These are phyloP conservation scores for Trebouxia sp. DNA, from an alignment of 139 green algal species.

Conservation along the genomic window DNA sequence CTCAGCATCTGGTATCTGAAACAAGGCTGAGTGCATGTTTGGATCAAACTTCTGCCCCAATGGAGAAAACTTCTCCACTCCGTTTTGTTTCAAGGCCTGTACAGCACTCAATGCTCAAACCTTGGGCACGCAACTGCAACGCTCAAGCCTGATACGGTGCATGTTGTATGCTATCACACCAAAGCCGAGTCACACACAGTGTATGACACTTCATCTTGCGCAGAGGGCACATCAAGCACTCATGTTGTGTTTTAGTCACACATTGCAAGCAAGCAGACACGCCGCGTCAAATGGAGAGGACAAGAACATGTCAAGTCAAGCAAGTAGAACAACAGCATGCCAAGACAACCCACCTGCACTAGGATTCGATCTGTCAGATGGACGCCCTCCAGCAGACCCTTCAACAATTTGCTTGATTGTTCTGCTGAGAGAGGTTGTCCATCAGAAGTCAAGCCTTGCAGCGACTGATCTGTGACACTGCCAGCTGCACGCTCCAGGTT, in stretches of 20 bases:
- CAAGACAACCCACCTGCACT: conserved; percentile 67
- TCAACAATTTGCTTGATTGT: conserved; percentile 59
- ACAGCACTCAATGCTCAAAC: too few relatives aligned
- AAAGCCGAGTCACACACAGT: too few relatives aligned
- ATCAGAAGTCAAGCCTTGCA: conserved; percentile 40
- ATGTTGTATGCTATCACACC: too few relatives aligned
- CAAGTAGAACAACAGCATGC: too few relatives aligned
- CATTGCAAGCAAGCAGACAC: too few relatives aligned
- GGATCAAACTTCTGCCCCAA: conserved; percentile 90
- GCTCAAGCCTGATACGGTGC: too few relatives aligned
- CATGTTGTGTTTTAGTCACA: too few relatives aligned
- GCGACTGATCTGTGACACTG: conserved; percentile 60
- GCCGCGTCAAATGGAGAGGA: too few relatives aligned
- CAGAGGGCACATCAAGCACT: too few relatives aligned
- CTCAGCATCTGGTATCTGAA: conserved; percentile 79
- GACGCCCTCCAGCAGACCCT: conserved; percentile 82
- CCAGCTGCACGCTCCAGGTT: conserved; percentile 85
- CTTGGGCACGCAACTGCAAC: too few relatives aligned
- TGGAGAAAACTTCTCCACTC: conserved; percentile 32
- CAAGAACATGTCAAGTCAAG: too few relatives aligned
- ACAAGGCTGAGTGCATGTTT: conserved; percentile 92
- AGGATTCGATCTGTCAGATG: conserved; percentile 85
- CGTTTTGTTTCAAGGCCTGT: conserved; percentile 30
- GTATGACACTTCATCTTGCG: too few relatives aligned
- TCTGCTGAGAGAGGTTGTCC: conserved; percentile 45